A percentile compares a stretch with the other conserved stretches of the same genome.
These are phyloP conservation scores for Chaetomiaceae sp. DNA, from an alignment of 2,329 filamentous ascomycete genomes.

Conservation along the genomic window DNA sequence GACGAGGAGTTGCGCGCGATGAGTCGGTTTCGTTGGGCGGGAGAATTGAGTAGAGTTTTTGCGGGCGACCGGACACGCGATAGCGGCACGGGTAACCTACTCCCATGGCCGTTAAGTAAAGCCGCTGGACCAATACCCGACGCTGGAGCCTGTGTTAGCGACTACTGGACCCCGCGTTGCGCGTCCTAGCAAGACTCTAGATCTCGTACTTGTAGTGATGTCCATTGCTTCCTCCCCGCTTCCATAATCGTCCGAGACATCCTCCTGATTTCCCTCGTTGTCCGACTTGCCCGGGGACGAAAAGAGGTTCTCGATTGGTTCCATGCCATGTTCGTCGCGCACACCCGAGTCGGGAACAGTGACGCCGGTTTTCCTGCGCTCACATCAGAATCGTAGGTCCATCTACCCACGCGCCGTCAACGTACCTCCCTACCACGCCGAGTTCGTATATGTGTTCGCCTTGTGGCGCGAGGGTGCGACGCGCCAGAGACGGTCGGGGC, in stretches of 20 bases:
- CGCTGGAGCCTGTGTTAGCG: conserved; percentile 34
- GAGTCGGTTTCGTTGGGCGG: conserved; percentile 58
- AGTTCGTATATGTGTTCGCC: conserved; percentile 47
- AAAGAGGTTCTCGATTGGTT: conserved; percentile 81
- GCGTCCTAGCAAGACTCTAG: neutral
- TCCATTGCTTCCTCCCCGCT: conserved; percentile 49
- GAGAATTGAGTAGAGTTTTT: conserved; percentile 58
- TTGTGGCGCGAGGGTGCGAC: conserved; percentile 35
- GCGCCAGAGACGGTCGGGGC: conserved; percentile 34
- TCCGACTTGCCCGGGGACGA: conserved; percentile 63
- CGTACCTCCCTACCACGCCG: conserved; percentile 49
- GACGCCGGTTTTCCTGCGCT: conserved; percentile 78
- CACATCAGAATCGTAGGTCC: neutral
- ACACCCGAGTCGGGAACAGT: conserved; percentile 71
- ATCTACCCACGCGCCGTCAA: neutral
- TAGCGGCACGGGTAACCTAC: conserved; percentile 40
- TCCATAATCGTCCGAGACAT: conserved; percentile 24
- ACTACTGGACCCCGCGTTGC: conserved; percentile 10
- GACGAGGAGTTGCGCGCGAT: conserved; percentile 49
- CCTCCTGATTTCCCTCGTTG: conserved; percentile 28
- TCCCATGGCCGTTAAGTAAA: conserved; percentile 48
- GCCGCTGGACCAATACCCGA: conserved; percentile 42
- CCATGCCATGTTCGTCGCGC: conserved; percentile 88
- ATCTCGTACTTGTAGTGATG: conserved; percentile 36
- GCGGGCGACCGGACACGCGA: conserved; percentile 55